phyloP scores from a whole-genome alignment of 257 asterid genomes.

The Lithospermum erythrorhizon region DNA sequence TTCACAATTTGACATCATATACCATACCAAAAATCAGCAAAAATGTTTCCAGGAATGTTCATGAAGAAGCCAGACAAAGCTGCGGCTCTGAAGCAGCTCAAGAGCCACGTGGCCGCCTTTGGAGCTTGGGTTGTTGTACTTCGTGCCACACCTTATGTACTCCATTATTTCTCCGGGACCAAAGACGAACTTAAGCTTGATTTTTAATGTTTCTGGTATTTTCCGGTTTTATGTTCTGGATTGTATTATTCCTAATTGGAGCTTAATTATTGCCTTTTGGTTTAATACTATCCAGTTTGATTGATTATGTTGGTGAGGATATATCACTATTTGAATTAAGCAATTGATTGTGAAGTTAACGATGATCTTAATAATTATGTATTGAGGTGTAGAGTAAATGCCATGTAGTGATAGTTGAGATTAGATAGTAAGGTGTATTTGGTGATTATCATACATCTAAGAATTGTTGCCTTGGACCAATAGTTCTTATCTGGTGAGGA shows the following conservation, averaged over 20 bases:
- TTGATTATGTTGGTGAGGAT: too few relatives aligned
- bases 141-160: slow-evolving; percentile 69
- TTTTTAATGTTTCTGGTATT: slow-evolving; percentile 15
- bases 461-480: too few relatives aligned
- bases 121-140: slow-evolving; percentile 76
- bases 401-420: too few relatives aligned
- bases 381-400: background rate
- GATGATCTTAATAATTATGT: background rate
- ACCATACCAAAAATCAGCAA: background rate
- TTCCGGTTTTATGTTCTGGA: background rate
- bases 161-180: slow-evolving; percentile 63
- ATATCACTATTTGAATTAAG: too few relatives aligned
- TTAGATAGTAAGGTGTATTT: too few relatives aligned
- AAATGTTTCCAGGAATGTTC: slow-evolving; percentile 87
- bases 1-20: too few relatives aligned
- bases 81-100: slow-evolving; percentile 88
- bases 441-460: too few relatives aligned
- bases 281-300: background rate
- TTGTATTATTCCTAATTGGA: background rate
- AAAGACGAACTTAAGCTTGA: slow-evolving; percentile 59
- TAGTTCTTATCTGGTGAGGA: too few relatives aligned
- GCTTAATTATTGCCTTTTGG: background rate
- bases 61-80: slow-evolving; percentile 79
- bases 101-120: slow-evolving; percentile 57
- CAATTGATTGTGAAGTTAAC: background rate